These are phyloP conservation scores for Arabidopsis hybrid DNA, from an alignment of 441 rosid species.

Conservation along the genomic window DNA sequence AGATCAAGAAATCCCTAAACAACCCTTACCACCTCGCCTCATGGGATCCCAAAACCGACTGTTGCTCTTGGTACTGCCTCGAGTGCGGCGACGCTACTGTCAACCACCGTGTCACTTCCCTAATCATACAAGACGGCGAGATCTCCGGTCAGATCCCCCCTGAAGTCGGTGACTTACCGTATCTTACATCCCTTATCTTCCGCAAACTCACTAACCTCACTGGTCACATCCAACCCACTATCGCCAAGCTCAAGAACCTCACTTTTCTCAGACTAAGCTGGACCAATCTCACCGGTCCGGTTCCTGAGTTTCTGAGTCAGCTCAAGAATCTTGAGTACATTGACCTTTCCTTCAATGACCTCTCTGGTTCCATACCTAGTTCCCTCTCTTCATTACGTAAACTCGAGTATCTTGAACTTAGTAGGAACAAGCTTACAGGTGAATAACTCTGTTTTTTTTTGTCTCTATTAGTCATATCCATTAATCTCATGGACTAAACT, in stretches of 20 bases:
- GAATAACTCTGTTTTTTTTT: not conserved
- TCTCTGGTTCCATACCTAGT: conserved; percentile 58
- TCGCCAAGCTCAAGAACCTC: conserved; percentile 60
- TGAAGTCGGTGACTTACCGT: conserved; percentile 60
- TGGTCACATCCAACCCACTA: conserved; percentile 55
- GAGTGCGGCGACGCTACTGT: conserved; percentile 51
- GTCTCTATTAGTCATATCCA: not conserved
- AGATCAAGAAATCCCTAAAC: conserved; percentile 51
- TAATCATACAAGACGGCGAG: conserved; percentile 47
- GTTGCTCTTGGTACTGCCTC: conserved; percentile 80
- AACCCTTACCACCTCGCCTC: conserved; percentile 61
- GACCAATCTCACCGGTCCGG: conserved; percentile 56
- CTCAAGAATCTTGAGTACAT: conserved; percentile 55
- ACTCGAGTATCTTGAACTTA: conserved; percentile 51
- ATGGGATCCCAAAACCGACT: conserved; percentile 62
- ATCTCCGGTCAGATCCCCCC: conserved; percentile 54
- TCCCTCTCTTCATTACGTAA: conserved; percentile 54
- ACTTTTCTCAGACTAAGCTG: conserved; percentile 50
- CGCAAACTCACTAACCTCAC: conserved; percentile 60
- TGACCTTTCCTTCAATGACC: conserved; percentile 58
- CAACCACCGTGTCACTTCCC: conserved; percentile 63
- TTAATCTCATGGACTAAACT: too few relatives aligned
- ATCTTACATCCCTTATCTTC: conserved; percentile 48
- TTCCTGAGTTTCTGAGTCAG: conserved; percentile 55
- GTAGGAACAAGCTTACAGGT: conserved; percentile 60